A percentile compares a stretch with the other conserved stretches of the same genome.
These are phyloP conservation scores for Aspergillus bertholletiae DNA, from an alignment of 495 filamentous ascomycete species.

Conservation along the genomic window DNA sequence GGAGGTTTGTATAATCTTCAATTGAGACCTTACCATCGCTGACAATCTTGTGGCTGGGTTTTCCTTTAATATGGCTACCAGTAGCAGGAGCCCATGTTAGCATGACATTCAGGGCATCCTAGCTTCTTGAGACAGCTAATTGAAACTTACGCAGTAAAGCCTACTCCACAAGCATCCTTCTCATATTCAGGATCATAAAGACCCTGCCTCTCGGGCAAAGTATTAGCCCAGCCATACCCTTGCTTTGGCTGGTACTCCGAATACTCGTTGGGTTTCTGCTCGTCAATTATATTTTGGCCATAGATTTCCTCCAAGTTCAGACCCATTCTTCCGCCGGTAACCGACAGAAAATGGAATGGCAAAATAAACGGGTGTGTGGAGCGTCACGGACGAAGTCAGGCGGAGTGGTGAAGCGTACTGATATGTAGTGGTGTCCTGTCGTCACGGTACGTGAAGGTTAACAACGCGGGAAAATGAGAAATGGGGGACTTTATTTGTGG, in stretches of 20 bases:
- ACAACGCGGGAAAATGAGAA: constrained; percentile 23
- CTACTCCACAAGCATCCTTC: constrained; percentile 99
- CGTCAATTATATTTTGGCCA: constrained; percentile 57
- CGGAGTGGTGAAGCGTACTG: too few species aligned
- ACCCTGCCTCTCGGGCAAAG: constrained; percentile 95
- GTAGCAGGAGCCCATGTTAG: too few species aligned
- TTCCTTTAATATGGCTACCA: constrained; percentile 91
- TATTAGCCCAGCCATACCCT: constrained; percentile 85
- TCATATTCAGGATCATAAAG: constrained; percentile 95
- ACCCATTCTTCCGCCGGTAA: constrained; percentile 61
- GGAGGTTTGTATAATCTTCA: not conserved
- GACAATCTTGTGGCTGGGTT: constrained; percentile 96
- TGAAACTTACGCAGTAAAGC: constrained; percentile 87
- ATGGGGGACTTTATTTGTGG: constrained; percentile 10
- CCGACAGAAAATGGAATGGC: constrained; percentile 43
- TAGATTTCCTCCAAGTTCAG: constrained; percentile 62
- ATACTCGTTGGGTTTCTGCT: constrained; percentile 55
- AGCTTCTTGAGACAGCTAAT: not conserved
- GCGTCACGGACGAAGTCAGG: too few species aligned
- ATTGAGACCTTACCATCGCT: constrained; percentile 81
- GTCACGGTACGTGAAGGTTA: constrained; percentile 25
- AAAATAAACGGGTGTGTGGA: constrained; percentile 10
- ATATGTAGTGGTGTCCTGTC: too few species aligned
- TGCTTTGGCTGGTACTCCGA: constrained; percentile 92
- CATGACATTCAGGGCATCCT: not conserved